Conservation (phyloP, 2,329 filamentous ascomycete species). For the Venturia carpophila region DNA sequence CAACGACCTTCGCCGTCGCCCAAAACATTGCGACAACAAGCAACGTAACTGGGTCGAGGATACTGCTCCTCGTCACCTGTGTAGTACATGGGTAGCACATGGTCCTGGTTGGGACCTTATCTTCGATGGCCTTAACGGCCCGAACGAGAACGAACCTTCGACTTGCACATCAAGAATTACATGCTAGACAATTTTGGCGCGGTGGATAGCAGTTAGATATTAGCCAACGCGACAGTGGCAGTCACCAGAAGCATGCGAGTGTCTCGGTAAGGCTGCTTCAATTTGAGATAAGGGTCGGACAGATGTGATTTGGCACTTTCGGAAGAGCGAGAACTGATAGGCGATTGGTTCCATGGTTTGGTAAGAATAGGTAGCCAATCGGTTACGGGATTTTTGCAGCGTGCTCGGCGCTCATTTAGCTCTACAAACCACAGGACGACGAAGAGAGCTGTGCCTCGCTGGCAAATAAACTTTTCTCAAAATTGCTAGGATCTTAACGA, state of each 20-base stretch:
- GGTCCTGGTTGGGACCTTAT: not conserved
- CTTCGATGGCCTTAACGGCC: not conserved
- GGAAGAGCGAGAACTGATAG: not conserved
- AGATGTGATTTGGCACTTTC: not conserved
- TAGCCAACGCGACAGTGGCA: conserved; percentile 3
- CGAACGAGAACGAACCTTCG: conserved; percentile 10
- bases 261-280: not conserved
- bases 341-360: not conserved
- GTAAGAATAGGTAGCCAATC: not conserved
- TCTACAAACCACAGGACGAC: no score
- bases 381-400: not conserved
- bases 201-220: not conserved
- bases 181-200: not conserved
- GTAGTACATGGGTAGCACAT: conserved; percentile 6
- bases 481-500: no score
- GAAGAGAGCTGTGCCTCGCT: no score
- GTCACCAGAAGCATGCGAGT: not conserved
- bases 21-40: not conserved
- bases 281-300: not conserved
- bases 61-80: not conserved
- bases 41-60: not conserved
- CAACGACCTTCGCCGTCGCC: not conserved
- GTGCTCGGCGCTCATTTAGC: no score
- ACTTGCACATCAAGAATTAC: not conserved
- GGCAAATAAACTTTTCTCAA: no score